These are phyloP conservation scores for Trichoderma endophyticum DNA, from an alignment of 2,329 filamentous ascomycete genomes.

Conservation along the genomic window DNA sequence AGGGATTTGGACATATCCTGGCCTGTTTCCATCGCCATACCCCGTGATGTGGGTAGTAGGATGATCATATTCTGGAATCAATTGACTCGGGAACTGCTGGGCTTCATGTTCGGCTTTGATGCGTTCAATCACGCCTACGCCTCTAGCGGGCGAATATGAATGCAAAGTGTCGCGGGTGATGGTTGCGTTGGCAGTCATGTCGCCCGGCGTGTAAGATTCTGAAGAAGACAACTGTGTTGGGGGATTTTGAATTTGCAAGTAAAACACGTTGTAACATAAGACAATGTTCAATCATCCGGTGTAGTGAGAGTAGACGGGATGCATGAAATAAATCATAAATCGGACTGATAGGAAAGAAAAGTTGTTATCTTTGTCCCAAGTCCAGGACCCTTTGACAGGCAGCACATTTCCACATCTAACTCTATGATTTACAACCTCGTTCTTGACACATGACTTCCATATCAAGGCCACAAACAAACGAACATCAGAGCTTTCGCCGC, in stretches of 20 bases:
- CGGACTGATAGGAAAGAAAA: not conserved
- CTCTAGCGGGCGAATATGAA: not conserved
- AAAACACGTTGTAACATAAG: not conserved
- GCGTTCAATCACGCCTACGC: not conserved
- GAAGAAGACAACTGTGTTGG: not conserved
- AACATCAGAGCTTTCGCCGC: slow-evolving; percentile 10
- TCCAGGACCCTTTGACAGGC: not conserved
- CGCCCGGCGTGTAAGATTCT: not conserved
- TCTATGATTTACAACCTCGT: not conserved
- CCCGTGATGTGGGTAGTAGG: not conserved
- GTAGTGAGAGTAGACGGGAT: not conserved
- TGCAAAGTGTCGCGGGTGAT: not conserved
- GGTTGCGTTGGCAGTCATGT: not conserved
- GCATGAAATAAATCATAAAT: not conserved
- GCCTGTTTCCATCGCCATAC: not conserved
- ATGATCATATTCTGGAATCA: not conserved
- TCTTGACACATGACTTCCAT: slow-evolving; percentile 3
- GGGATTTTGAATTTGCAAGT: not conserved
- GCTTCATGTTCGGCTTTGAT: not conserved
- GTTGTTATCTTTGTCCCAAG: not conserved
- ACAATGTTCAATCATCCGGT: not conserved
- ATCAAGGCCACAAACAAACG: slow-evolving; percentile 3
- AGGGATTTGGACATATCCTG: not conserved
- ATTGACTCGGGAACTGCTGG: not conserved
- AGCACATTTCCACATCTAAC: not conserved